Evolutionary conservation across 2,329 filamentous ascomycete genomes (phyloP), one percentile per base, ranked within the genome.

Genomic region (Macroventuria anomochaeta): DNA sequence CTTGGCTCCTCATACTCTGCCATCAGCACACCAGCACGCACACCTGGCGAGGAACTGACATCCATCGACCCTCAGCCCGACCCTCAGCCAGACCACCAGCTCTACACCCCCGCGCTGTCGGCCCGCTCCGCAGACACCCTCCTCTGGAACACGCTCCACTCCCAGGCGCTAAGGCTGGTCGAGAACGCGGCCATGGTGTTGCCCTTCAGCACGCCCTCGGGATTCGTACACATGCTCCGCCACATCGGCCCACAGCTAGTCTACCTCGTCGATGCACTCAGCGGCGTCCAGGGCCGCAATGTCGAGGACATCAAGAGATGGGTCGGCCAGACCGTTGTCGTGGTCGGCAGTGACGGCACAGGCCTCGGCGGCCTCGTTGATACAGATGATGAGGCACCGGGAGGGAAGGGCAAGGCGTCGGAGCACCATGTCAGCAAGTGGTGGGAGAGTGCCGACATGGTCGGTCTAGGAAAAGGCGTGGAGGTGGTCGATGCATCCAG

Each of bases 1-100:
- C 77, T 96, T 80, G 72, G 84, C 82, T 96, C 91, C 46, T 96
- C 92, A 4, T 96, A 91, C 79, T 92, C 90, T 61, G 92, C 95
- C 76, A 95, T 96, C 73, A 87, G 84, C 57, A 77, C 74, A 3
- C 77, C 93, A 75, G 87, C 83, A 43, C 84, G 86, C 68, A 87
- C 87, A 1, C 84, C 88, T 20, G 83, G 81, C 47, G 86, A 88
- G 38, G 88, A 90, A 62, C 61, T 74, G 10, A 59, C 72, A 49
- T 62, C 69, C 41, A 65, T 79, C 71, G 75, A 78, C 17, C 78
- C 79, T 18, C 70, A 69, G n/a, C 75, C 83, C 74, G 70, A 75
- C 17, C 78, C 79, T 18, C 70, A 69, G n/a, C 75, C 83, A 74
- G 70, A 75, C 74, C 53, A 47, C 32, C 65, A 61, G 40, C 68